These are phyloP conservation scores for Mortierella antarctica DNA, from an alignment of 192 early-diverging fungal species.

Conservation along the genomic window DNA sequence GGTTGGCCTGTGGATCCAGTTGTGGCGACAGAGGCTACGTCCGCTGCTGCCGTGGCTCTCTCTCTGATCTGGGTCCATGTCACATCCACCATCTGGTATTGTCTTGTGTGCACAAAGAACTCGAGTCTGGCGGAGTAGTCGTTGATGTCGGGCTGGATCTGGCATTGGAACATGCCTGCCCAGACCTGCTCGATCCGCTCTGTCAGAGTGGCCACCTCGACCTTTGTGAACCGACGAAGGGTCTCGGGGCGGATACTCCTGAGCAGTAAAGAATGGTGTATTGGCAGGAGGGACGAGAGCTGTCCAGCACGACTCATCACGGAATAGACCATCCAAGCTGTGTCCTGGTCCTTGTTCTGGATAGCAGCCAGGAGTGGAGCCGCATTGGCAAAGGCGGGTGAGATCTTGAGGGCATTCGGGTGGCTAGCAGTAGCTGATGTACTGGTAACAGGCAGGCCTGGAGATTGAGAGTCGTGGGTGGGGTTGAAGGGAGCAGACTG, in stretches of 20 bases:
- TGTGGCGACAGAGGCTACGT: not conserved
- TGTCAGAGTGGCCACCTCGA: not conserved
- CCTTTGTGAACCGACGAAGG: constrained; percentile 9
- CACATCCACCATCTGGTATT: constrained; percentile 24
- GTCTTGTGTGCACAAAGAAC: constrained; percentile 24
- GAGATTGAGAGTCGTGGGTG: too few relatives aligned
- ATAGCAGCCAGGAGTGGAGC: constrained; percentile 40
- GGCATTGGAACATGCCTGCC: constrained; percentile 25
- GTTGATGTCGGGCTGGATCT: constrained; percentile 47
- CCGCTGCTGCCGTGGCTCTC: not conserved
- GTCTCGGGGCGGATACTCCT: constrained; percentile 32
- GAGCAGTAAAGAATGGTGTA: constrained; percentile 40
- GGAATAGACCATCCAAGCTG: constrained; percentile 48
- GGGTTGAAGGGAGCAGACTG: too few relatives aligned
- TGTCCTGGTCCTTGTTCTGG: constrained; percentile 50
- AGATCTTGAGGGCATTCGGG: constrained; percentile 26
- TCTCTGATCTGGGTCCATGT: constrained; percentile 36
- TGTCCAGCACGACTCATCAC: constrained; percentile 26
- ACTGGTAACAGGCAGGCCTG: not conserved
- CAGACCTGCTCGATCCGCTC: constrained; percentile 42
- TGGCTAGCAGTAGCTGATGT: constrained; percentile 7
- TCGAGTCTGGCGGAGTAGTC: constrained; percentile 43
- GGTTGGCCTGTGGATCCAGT: constrained; percentile 1
- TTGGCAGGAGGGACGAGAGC: constrained; percentile 21
- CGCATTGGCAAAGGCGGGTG: constrained; percentile 24